Percentiles rank a stretch among this genome's conserved stretches.
These are phyloP conservation scores for Hyphodiscus sp. DNA, from an alignment of 2,329 filamentous ascomycete species.

Conservation along the genomic window DNA sequence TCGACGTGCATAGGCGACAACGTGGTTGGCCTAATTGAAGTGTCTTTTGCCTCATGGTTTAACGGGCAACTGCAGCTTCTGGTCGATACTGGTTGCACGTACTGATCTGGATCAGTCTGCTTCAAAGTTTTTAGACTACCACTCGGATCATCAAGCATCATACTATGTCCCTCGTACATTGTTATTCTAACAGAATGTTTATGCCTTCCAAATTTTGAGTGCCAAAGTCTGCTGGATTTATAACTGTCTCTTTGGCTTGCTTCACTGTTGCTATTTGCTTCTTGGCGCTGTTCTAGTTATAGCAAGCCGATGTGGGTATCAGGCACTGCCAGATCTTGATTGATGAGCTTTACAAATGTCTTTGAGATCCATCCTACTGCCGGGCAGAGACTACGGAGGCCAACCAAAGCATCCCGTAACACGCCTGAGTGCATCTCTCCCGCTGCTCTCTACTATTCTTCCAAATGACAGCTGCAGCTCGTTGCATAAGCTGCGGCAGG, in stretches of 20 bases:
- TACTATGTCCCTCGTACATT: background rate
- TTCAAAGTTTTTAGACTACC: conserved; percentile 10
- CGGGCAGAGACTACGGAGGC: conserved; percentile 5
- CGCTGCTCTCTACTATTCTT: conserved; percentile 14
- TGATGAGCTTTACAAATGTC: background rate
- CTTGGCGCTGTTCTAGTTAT: background rate
- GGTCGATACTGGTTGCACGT: conserved; percentile 16
- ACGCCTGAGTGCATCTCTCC: conserved; percentile 26
- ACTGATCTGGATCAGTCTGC: conserved; percentile 10
- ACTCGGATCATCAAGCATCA: conserved; percentile 20
- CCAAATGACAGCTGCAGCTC: conserved; percentile 37
- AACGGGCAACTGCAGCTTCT: conserved; percentile 21
- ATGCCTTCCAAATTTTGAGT: background rate
- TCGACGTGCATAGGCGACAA: conserved; percentile 23
- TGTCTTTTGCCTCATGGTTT: conserved; percentile 20
- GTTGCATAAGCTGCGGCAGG: conserved; percentile 29
- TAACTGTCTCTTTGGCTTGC: background rate
- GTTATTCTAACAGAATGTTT: background rate
- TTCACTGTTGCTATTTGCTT: background rate
- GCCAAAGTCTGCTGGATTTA: background rate
- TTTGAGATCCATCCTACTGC: background rate
- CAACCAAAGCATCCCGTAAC: conserved; percentile 14
- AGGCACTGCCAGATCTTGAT: background rate
- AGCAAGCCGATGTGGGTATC: background rate
- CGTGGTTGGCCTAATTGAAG: conserved; percentile 25